Base-by-base conservation (phyloP, 768 basidiomycete species). In the Amanita inopinata region DNA sequence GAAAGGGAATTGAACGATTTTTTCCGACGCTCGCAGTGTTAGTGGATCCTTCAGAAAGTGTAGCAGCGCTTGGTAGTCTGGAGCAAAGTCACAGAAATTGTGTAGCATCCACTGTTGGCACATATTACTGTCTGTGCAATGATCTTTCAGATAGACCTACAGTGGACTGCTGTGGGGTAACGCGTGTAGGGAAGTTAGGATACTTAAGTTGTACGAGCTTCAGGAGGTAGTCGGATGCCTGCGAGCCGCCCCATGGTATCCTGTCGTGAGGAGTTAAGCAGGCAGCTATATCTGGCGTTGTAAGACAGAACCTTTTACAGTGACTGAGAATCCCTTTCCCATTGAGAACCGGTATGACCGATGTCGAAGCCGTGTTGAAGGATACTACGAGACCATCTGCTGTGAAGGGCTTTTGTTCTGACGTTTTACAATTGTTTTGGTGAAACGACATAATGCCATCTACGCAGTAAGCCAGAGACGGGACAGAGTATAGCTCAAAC, bases 161-260 rank as follows among this genome's bases (percentile, higher is more conserved):
- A 10, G 74, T 83, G 3, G 90, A 77, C 53, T 97, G 94, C 0
- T 67, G 55, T 11, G 74, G 56, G 0, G 85, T 85, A 8, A 97
- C 76, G 32, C 89, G 80, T 1, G 83, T 85, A 4, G 90, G 87
- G 58, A 98, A 98, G 34, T 71, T 83, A 19, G 94, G 85, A 56
- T 98, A 96, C 61, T 98, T 99, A 25, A 98, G 74, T 56, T 97
- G 93, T 31, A 93, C 80, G 15, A 94, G 78, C 56, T 92, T 96
- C 47, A 93, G 76, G 38, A 97, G 72, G 54, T 96, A 86, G 43
- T 99, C 96, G 0, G 88, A 78, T 1, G 90, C 78, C 53, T 97
- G 93, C 2, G 79, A 75, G 18, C 84, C 78, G 19, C 96, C 96
- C 89, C 91, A 98, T 3, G 90, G 86, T 61, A 99, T 87, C 49